phyloP scores from a whole-genome alignment of 2,329 filamentous ascomycete species.

The Nemania sp. region DNA sequence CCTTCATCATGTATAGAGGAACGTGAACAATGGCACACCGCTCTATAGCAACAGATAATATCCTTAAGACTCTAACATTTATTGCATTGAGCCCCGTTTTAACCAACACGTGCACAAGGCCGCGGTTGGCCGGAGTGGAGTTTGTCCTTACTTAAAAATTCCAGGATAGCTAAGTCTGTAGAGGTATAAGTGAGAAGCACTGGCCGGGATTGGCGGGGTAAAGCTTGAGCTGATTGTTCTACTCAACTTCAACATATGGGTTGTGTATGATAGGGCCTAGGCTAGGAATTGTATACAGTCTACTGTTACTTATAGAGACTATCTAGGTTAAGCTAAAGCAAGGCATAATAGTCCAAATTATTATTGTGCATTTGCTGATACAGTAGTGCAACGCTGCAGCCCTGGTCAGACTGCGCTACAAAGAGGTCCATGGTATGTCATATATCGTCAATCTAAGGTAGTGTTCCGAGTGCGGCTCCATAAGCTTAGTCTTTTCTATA shows the following conservation, averaged over 20 bases:
- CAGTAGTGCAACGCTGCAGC: constrained; percentile 25
- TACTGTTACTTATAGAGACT: not conserved
- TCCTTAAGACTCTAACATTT: constrained; percentile 15
- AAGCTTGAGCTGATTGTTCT: constrained; percentile 14
- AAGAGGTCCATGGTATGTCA: not conserved
- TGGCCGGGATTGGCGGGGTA: constrained; percentile 40
- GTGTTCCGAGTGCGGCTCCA: not conserved
- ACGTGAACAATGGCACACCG: constrained; percentile 23
- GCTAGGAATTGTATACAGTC: not conserved
- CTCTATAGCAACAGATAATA: constrained; percentile 27
- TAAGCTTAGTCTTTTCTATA: not conserved
- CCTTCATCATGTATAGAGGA: not conserved
- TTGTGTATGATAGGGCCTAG: constrained; percentile 5
- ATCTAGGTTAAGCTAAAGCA: too few relatives aligned
- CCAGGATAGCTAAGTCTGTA: constrained; percentile 23
- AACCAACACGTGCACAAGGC: constrained; percentile 37
- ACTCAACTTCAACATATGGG: constrained; percentile 15
- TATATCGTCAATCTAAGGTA: too few relatives aligned
- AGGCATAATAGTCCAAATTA: constrained; percentile 11
- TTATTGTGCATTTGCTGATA: not conserved
- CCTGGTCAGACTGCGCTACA: not conserved
- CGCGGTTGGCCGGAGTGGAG: constrained; percentile 21
- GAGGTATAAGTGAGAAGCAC: not conserved
- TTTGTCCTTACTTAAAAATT: constrained; percentile 8
- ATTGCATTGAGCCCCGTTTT: constrained; percentile 26